Base-by-base conservation (phyloP, 495 filamentous ascomycete species). In the Hypoxylon trugodes region DNA sequence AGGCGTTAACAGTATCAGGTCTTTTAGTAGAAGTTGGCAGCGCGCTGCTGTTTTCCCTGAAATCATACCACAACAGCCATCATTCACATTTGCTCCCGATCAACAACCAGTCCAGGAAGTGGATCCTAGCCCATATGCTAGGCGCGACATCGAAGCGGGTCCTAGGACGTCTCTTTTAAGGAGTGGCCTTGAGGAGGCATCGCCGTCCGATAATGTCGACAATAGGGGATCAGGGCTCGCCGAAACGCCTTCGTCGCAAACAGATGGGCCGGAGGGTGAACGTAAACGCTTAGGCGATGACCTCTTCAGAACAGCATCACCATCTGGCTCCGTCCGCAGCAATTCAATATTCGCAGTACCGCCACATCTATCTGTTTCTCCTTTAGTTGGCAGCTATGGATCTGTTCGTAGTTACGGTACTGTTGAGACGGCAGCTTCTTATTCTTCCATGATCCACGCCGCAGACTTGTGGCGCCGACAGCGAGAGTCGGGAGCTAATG, bases 11-110 rank as follows among this genome's bases (percentile, higher is more conserved):
- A 95, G 90, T 70, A 87, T 98, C 66, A 88, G 96, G 65, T 97
- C 93, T 68, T 98, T 98, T 72, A 90, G 95, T 42, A 86, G 91
- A 40, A 96, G 91, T 64, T 98, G 94, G 92, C 91, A 92, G 69
- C 86, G 95, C 68, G 95, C 95, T 28, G 93, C 94, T 3, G 87
- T 83, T 28, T 98, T 97, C 79, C 82, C 84, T 21, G 94, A 97
- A 71, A 89, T 96, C 45, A 83, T 92, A 12, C 90, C 91, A 4
- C 86, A 87, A 18, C 85, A 86, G 2, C 85, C 87, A 13, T 87
- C 90, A 18, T 91, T 96, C 66, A 76, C 89, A 25, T 81, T 86
- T 38, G 77, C 81, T 36, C 69, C 79, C 2, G 80, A 82, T 37
- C 75, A 79, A 54, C 76, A 76, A 19, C 74, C 76, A 13, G 59